Conservation (phyloP, 23 red algal species). For the Cyanidium caldarium region DNA sequence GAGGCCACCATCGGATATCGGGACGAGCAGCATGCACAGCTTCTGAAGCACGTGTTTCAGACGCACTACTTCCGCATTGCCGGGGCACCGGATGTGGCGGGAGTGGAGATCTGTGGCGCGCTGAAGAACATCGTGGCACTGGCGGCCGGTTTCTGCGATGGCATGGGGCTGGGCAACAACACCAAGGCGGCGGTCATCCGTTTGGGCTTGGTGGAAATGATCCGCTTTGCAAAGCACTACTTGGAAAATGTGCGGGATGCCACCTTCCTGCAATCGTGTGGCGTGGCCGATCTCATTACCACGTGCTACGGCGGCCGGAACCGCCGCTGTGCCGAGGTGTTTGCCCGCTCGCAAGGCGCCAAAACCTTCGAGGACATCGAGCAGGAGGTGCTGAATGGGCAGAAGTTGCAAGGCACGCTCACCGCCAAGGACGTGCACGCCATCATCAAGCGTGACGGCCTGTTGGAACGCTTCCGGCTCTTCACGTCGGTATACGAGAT, state of each 20-base stretch:
- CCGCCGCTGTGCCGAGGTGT: constrained; percentile 46
- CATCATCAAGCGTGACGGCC: constrained; percentile 41
- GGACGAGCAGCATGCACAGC: constrained; percentile 21
- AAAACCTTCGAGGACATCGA: constrained; percentile 57
- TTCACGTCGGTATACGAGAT: constrained; percentile 55
- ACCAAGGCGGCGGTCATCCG: constrained; percentile 70
- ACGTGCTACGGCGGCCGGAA: constrained; percentile 86
- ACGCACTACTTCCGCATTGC: constrained; percentile 60
- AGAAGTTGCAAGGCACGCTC: constrained; percentile 86
- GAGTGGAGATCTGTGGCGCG: constrained; percentile 69
- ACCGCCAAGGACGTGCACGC: constrained; percentile 55
- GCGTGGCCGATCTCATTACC: constrained; percentile 81
- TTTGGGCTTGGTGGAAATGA: constrained; percentile 75
- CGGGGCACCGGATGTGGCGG: constrained; percentile 34
- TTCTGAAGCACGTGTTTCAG: constrained; percentile 55
- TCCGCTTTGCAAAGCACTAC: constrained; percentile 54
- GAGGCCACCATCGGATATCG: constrained; percentile 70
- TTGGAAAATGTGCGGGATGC: constrained; percentile 27
- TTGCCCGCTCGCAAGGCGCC: constrained; percentile 23
- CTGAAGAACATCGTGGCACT: constrained; percentile 89
- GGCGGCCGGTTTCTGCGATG: constrained; percentile 75
- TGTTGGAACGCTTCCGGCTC: constrained; percentile 46
- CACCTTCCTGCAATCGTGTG: constrained; percentile 65
- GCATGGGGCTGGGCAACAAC: constrained; percentile 63
- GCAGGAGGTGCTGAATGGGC: constrained; percentile 67